Conservation (phyloP, 148 eudicot species). For the Tetragonia tetragonoides region DNA sequence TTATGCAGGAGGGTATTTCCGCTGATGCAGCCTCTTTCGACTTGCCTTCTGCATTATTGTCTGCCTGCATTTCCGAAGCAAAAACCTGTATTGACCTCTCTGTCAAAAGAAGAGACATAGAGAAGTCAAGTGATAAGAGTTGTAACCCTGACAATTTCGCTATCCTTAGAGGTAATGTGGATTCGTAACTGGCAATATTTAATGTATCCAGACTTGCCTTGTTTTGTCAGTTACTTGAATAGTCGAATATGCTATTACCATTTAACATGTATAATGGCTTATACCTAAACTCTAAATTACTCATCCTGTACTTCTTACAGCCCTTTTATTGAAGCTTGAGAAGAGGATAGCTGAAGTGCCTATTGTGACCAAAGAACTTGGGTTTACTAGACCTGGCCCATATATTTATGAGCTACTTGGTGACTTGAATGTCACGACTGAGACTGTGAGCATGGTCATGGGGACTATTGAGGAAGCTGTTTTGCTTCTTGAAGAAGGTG, state of each 20-base stretch:
- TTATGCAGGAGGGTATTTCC: constrained; percentile 80
- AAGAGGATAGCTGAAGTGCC: constrained; percentile 87
- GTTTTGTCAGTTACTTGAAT: constrained; percentile 5
- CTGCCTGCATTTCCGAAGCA: constrained; percentile 93
- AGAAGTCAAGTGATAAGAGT: constrained; percentile 63
- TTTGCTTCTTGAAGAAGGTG: constrained; percentile 94
- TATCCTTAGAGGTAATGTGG: constrained; percentile 79
- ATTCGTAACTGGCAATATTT: background rate
- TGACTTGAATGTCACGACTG: constrained; percentile 67
- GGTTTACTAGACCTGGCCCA: constrained; percentile 92
- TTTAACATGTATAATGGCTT: background rate
- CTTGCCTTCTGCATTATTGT: constrained; percentile 63
- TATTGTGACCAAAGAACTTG: constrained; percentile 79
- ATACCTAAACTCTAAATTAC: constrained; percentile 6
- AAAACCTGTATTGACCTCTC: constrained; percentile 79
- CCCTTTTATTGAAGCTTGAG: constrained; percentile 94
- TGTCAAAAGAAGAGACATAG: constrained; percentile 58
- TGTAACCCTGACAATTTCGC: constrained; percentile 89
- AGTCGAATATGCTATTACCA: background rate
- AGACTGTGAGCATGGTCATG: constrained; percentile 62
- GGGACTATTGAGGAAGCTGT: constrained; percentile 77
- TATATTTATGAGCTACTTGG: constrained; percentile 85
- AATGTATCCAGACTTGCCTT: constrained; percentile 15
- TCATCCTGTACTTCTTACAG: constrained; percentile 38
- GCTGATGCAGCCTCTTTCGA: constrained; percentile 99